Conservation (phyloP, 2,329 filamentous ascomycete species). For the Cladophialophora yegresii region DNA sequence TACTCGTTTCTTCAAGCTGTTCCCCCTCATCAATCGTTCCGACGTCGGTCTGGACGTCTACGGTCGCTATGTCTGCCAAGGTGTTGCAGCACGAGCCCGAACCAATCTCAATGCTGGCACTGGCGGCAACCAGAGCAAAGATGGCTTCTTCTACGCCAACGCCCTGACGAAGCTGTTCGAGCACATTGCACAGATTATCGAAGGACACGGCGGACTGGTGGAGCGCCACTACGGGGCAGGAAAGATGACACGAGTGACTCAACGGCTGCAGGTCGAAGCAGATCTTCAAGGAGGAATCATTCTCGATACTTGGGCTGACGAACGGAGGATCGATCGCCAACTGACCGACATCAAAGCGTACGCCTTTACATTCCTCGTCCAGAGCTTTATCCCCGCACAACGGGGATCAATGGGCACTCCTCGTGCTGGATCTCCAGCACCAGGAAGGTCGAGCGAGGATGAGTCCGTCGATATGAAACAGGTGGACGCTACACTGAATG, state of each 20-base stretch:
- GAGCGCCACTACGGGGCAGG: conserved; percentile 90
- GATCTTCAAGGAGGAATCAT: conserved; percentile 96
- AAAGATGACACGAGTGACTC: conserved; percentile 93
- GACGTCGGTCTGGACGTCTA: conserved; percentile 93
- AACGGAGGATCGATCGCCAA: conserved; percentile 78
- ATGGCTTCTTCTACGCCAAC: conserved; percentile 88
- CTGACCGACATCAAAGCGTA: conserved; percentile 97
- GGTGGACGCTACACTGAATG: conserved; percentile 80
- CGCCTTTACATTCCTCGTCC: conserved; percentile 93
- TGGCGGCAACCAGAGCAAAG: conserved; percentile 62
- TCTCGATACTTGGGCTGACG: conserved; percentile 92
- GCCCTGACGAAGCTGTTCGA: conserved; percentile 91
- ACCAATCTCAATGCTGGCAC: conserved; percentile 72
- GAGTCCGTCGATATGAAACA: conserved; percentile 97
- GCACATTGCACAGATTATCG: conserved; percentile 95
- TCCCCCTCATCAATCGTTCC: conserved; percentile 85
- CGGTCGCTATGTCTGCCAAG: conserved; percentile 92
- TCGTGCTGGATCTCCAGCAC: conserved; percentile 74
- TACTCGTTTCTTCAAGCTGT: conserved; percentile 96
- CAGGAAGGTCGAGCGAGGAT: conserved; percentile 73
- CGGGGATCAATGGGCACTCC: conserved; percentile 63
- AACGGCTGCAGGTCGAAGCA: conserved; percentile 87
- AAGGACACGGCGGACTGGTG: conserved; percentile 85
- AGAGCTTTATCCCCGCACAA: conserved; percentile 80
- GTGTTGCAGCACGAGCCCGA: conserved; percentile 81